These are phyloP conservation scores for Solanum dulcamara DNA, from an alignment of 257 asterid species.

Conservation along the genomic window DNA sequence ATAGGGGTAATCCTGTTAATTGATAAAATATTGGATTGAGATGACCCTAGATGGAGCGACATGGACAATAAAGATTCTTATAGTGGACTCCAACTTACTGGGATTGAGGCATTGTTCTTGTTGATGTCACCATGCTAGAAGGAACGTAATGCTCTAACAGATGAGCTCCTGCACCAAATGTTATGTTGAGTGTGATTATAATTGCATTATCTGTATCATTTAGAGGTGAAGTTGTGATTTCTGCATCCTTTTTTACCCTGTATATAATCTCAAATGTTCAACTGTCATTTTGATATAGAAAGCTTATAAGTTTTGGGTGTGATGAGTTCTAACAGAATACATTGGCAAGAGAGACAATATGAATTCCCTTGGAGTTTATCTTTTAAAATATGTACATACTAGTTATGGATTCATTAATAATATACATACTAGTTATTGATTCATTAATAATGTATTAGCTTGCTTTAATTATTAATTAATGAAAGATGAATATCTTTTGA, in stretches of 20 bases:
- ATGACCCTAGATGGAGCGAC: not conserved
- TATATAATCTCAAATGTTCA: not conserved
- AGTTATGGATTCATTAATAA: not conserved
- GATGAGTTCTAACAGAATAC: not conserved
- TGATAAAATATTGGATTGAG: constrained; percentile 2
- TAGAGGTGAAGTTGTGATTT: not conserved
- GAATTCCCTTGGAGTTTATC: not conserved
- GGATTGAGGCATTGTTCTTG: not conserved
- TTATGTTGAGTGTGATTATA: not conserved
- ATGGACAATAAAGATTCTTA: not conserved
- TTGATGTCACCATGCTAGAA: not conserved
- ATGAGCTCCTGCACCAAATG: not conserved
- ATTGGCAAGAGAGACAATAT: not conserved
- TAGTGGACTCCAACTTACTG: not conserved
- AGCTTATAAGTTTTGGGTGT: not conserved
- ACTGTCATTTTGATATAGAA: not conserved
- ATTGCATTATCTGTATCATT: not conserved
- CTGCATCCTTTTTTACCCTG: not conserved
- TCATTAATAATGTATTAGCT: not conserved
- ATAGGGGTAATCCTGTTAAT: constrained; percentile 23
- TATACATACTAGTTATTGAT: too few species aligned
- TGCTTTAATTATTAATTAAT: not conserved
- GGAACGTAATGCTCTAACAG: not conserved
- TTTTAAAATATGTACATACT: not conserved
- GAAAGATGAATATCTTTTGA: not conserved